phyloP scores from a whole-genome alignment of 2,329 filamentous ascomycete genomes.

The Penicillium janthinellum region DNA sequence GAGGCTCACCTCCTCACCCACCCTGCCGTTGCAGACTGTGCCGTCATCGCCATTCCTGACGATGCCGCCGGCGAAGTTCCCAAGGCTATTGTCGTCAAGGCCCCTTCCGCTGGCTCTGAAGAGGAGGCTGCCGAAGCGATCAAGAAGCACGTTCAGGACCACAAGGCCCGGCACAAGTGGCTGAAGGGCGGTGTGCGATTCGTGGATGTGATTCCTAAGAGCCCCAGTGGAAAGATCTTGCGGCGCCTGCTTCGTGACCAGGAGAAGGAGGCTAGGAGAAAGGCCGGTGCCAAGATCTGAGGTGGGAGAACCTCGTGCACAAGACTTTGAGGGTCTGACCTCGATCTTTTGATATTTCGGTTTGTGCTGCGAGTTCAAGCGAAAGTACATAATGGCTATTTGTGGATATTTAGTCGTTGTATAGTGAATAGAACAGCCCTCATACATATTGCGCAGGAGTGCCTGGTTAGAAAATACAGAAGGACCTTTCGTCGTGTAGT shows the following conservation, averaged over 20 bases:
- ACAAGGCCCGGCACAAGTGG: constrained; percentile 66
- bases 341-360: neutral
- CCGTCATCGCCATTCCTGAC: constrained; percentile 74
- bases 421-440: neutral
- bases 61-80: constrained; percentile 63
- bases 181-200: constrained; percentile 62
- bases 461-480: no score
- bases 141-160: constrained; percentile 59
- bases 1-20: constrained; percentile 78
- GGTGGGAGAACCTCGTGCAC: neutral
- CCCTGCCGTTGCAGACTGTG: constrained; percentile 72
- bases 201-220: constrained; percentile 61
- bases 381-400: neutral
- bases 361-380: neutral
- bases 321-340: neutral
- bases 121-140: constrained; percentile 54
- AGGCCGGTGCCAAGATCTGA: constrained; percentile 68
- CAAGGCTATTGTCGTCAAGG: constrained; percentile 66
- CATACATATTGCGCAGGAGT: no score
- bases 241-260: constrained; percentile 68
- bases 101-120: constrained; percentile 54
- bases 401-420: neutral
- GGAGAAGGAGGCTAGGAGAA: constrained; percentile 69
- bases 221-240: constrained; percentile 64
- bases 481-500: no score